Percentiles rank a stretch among this genome's conserved stretches.
Conservation (phyloP, 2,329 filamentous ascomycete species). For the Aspergillus flavus region DNA sequence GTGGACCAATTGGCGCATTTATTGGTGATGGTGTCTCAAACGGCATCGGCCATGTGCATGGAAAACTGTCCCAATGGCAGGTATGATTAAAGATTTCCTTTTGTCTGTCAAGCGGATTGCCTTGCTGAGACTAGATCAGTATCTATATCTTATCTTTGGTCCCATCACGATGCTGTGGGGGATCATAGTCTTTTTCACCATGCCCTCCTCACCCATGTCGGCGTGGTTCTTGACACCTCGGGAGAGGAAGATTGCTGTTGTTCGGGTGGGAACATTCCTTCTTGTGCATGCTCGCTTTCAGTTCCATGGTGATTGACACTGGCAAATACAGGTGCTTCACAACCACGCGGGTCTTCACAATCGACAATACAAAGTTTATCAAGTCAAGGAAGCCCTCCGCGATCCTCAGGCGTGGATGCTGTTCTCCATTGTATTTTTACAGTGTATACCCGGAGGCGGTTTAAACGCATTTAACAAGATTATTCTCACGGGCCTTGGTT, state of each 20-base stretch:
- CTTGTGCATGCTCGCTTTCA: neutral
- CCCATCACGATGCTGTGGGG: neutral
- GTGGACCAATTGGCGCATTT: neutral
- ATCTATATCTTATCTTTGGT: neutral
- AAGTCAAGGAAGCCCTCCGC: neutral
- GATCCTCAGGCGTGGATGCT: conserved; percentile 3
- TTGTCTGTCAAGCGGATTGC: too few species aligned
- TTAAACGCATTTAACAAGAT: conserved; percentile 2
- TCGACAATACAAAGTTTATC: neutral
- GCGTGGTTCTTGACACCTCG: neutral
- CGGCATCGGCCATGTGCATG: neutral
- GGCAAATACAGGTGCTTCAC: neutral
- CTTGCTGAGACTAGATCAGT: neutral
- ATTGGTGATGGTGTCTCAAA: neutral
- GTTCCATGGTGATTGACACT: neutral
- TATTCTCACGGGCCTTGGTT: conserved; percentile 1
- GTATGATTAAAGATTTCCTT: neutral
- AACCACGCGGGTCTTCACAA: neutral
- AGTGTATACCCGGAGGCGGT: conserved; percentile 1
- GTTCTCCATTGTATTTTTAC: neutral
- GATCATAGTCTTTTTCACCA: neutral
- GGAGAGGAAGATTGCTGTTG: neutral
- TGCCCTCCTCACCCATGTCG: neutral
- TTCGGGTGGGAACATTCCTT: neutral
- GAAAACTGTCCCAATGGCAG: neutral